phyloP scores from a whole-genome alignment of 1,284 basidiomycete genomes.

The Melampsora abietis-canadensis region DNA sequence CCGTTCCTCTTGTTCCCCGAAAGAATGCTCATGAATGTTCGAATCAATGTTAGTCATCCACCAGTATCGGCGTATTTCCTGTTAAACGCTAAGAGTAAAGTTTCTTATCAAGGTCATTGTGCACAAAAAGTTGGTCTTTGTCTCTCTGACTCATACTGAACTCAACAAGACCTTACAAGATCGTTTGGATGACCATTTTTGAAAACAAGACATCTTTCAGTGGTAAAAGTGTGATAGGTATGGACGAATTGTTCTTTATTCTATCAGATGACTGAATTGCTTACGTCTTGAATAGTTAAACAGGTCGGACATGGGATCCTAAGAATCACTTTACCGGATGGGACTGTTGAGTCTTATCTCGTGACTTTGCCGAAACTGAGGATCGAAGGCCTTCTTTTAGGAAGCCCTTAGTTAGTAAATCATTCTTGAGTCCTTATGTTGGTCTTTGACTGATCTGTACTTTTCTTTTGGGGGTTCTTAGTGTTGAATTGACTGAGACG shows the following conservation, averaged over 20 bases:
- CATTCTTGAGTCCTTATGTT: conserved; percentile 50
- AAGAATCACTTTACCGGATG: conserved; percentile 64
- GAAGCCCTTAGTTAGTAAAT: conserved; percentile 64
- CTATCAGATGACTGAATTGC: background rate
- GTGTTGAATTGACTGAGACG: conserved; percentile 82
- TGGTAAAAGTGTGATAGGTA: conserved; percentile 38
- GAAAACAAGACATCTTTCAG: conserved; percentile 25
- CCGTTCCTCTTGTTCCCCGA: no score
- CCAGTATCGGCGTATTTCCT: conserved; percentile 61
- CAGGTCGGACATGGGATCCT: conserved; percentile 92
- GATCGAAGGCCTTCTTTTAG: conserved; percentile 54
- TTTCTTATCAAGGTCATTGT: conserved; percentile 80
- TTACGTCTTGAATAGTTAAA: conserved; percentile 63
- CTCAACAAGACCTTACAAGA: no score
- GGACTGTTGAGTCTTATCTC: conserved; percentile 70
- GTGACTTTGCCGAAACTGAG: conserved; percentile 70
- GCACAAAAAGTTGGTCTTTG: conserved; percentile 83
- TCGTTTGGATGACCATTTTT: background rate
- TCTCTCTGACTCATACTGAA: conserved; percentile 49
- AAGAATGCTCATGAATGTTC: no score
- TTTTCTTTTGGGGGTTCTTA: conserved; percentile 43
- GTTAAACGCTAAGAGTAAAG: conserved; percentile 73
- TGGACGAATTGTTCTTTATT: background rate
- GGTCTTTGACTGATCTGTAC: conserved; percentile 56
- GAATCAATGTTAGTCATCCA: conserved; percentile 67